Evolutionary conservation across 108 stramenopile species (phyloP), one percentile per base, ranked within the genome.

Genomic region (Skeletonema marinoi): DNA sequence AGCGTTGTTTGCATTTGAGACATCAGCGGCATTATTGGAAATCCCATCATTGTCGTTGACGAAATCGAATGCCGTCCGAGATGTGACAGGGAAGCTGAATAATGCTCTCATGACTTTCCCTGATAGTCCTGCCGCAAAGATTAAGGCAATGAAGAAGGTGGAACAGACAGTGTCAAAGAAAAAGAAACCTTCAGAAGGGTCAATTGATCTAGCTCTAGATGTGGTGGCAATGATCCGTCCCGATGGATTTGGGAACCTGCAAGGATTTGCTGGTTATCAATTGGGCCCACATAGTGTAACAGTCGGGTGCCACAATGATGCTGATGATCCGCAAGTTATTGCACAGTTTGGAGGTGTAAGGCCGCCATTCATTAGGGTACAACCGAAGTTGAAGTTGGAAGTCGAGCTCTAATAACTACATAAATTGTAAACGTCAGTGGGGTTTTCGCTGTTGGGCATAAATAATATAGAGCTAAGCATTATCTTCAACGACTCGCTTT

Each of bases 211-310:
- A 33, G 89, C 90, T 25, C 54, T 96, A 30, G 90, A 92, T 71
- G 48, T 96, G 3, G 93, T 96, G 13, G 89, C 91, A 29, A 88
- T 96, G 85, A 80, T 96, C 21, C 86, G 95, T 41, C 95, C 95
- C 17, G 95, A 96, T 82, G 95, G 95, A 33, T 96, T 88, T 73
- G 95, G 95, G n/a, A 91, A 82, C 70, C 71, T 96, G 21, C 95
- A 96, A 76, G 95, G 93, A 10, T 96, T 89, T 82, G 90, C 88
- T 14, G 93, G 93, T 31, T 96, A 93, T 48, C 85, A 92, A 60
- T 60, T 91, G 60, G 92, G 90, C 6, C 90, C 90, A 46, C 92
- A 94, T 70, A 88, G 86, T 69, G 72, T 93, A 51, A 96, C 90
- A 8, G 88, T 93, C 65, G 95, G 95, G 17, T 82, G 93, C 39